A percentile compares a stretch with the other conserved stretches of the same genome.
These are phyloP conservation scores for Fonsecaea monophora DNA, from an alignment of 2,329 filamentous ascomycete genomes.

Conservation along the genomic window DNA sequence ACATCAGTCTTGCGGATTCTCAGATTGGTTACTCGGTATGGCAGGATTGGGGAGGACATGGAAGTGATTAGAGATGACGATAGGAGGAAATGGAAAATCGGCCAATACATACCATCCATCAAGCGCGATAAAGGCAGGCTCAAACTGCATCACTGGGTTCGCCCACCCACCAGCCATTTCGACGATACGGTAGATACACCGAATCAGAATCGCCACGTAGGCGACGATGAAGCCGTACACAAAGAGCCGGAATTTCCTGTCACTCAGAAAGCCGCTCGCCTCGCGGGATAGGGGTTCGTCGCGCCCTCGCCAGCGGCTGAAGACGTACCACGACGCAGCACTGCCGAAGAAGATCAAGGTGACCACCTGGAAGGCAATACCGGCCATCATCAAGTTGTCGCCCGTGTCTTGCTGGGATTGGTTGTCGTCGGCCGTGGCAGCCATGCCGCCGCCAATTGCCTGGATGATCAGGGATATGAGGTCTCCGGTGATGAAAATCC, in stretches of 20 bases:
- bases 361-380: slow-evolving; percentile 63
- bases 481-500: slow-evolving; percentile 67
- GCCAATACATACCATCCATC: slow-evolving; percentile 48
- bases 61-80: not conserved
- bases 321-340: slow-evolving; percentile 28
- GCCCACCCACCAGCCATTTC: slow-evolving; percentile 58
- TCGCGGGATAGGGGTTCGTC: slow-evolving; percentile 23
- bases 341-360: slow-evolving; percentile 50
- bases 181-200: slow-evolving; percentile 58
- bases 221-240: slow-evolving; percentile 40
- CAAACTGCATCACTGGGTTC: slow-evolving; percentile 56
- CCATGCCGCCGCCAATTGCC: slow-evolving; percentile 62
- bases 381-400: slow-evolving; percentile 64
- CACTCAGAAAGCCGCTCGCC: slow-evolving; percentile 13
- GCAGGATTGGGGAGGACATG: not conserved
- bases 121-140: slow-evolving; percentile 57
- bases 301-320: slow-evolving; percentile 34
- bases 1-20: not conserved
- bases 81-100: not conserved
- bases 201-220: slow-evolving; percentile 52
- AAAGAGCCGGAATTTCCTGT: slow-evolving; percentile 33
- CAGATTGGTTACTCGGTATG: not conserved
- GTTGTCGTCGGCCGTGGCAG: slow-evolving; percentile 52
- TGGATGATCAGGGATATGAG: slow-evolving; percentile 64
- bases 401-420: slow-evolving; percentile 54